Percentiles rank a stretch among this genome's conserved stretches.
phyloP scores from a whole-genome alignment of 179 eudicot species.

The Heliamphora ciliata region DNA sequence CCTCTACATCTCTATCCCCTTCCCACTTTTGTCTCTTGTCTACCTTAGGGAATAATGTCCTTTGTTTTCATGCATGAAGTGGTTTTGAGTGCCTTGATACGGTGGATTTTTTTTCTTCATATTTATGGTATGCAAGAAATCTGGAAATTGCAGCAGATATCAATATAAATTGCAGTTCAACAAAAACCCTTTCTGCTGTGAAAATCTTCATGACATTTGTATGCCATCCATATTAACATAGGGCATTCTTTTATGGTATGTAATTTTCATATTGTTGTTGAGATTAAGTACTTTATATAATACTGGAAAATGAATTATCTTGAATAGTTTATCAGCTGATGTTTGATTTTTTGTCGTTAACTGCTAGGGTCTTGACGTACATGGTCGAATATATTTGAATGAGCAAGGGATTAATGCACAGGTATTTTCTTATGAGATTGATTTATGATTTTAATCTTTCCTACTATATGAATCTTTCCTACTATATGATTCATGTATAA shows the following conservation, averaged over 20 bases:
- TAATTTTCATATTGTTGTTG: conserved; percentile 5
- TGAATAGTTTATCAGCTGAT: conserved; percentile 9
- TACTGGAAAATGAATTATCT: neutral
- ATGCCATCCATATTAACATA: neutral
- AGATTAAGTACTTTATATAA: neutral
- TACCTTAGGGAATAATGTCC: too few relatives aligned
- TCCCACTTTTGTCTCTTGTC: too few relatives aligned
- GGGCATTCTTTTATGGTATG: neutral
- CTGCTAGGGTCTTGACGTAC: conserved; percentile 67
- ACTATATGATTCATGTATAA: neutral
- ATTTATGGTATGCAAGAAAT: neutral
- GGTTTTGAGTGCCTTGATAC: too few relatives aligned
- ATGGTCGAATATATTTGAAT: conserved; percentile 82
- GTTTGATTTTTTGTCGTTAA: conserved; percentile 11
- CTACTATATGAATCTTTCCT: neutral
- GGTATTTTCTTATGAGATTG: conserved; percentile 38
- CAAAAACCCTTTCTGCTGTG: neutral
- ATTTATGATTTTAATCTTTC: neutral
- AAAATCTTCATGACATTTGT: neutral
- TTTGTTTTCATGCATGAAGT: too few relatives aligned
- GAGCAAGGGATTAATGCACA: conserved; percentile 95
- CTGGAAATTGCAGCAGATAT: neutral
- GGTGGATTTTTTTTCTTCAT: too few relatives aligned
- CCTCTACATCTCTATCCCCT: too few relatives aligned
- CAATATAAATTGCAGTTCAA: neutral